Percentiles rank a stretch among this genome's conserved stretches.
phyloP scores from a whole-genome alignment of 129 eudicot species.

The Chrysanthemum makinoi region DNA sequence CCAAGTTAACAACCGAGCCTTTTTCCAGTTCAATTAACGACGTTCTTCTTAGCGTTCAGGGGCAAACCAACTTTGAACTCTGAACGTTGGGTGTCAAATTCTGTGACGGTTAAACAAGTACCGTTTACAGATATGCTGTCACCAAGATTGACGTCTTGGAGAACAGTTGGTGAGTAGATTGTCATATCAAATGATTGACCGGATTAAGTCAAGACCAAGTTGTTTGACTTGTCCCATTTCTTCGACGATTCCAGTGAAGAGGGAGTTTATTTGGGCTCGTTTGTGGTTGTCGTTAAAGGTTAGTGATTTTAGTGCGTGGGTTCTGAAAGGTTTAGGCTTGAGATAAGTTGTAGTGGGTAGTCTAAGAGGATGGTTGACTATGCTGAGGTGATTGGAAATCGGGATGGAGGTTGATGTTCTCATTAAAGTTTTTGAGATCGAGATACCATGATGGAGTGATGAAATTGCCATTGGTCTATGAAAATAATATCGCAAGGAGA shows the following conservation, averaged over 20 bases:
- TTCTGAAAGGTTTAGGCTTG: constrained; percentile 31
- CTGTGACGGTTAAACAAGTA: constrained; percentile 74
- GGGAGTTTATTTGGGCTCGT: constrained; percentile 38
- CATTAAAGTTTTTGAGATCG: constrained; percentile 28
- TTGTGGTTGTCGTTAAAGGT: constrained; percentile 12
- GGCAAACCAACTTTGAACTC: constrained; percentile 70
- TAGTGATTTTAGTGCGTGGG: constrained; percentile 21
- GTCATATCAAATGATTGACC: constrained; percentile 60
- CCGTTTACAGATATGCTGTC: constrained; percentile 92
- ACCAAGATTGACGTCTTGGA: constrained; percentile 69
- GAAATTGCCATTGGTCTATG: constrained; percentile 26
- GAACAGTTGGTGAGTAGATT: constrained; percentile 50
- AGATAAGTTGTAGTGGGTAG: constrained; percentile 22
- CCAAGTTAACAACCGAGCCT: constrained; percentile 76
- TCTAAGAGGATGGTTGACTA: constrained; percentile 23
- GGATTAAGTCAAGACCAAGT: constrained; percentile 46
- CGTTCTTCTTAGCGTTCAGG: constrained; percentile 75
- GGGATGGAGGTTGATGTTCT: constrained; percentile 30
- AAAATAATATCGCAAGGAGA: background rate
- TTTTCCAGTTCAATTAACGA: constrained; percentile 51
- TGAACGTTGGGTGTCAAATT: constrained; percentile 39
- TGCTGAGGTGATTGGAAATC: constrained; percentile 20
- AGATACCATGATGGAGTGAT: constrained; percentile 4
- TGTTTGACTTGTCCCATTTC: constrained; percentile 71
- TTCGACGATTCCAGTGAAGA: constrained; percentile 88